Evolutionary conservation across 768 basidiomycete genomes (phyloP).

Genomic region (Nevesoporus exiguus): DNA sequence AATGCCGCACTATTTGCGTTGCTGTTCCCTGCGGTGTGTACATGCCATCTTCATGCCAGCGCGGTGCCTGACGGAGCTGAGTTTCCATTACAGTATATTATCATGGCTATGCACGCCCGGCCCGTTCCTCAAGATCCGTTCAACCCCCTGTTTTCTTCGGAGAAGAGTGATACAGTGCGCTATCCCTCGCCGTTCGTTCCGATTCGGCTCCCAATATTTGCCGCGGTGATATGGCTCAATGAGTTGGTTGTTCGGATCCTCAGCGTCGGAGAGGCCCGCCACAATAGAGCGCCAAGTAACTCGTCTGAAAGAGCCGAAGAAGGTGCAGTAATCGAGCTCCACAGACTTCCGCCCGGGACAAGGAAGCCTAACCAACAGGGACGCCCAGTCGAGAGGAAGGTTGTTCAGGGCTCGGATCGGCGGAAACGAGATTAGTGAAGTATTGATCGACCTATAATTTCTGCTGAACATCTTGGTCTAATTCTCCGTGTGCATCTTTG

Average conservation of each 20-base stretch:
- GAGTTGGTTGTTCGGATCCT: slow-evolving; percentile 62
- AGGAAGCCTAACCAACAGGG: slow-evolving; percentile 13
- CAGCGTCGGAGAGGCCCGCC: slow-evolving; percentile 42
- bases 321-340: slow-evolving; percentile 41
- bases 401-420: slow-evolving; percentile 34
- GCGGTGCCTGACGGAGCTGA: slow-evolving; percentile 3
- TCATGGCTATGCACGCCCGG: slow-evolving; percentile 76
- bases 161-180: slow-evolving; percentile 41
- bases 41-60: not conserved
- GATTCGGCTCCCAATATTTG: slow-evolving; percentile 76
- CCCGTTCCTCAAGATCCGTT: slow-evolving; percentile 78
- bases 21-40: slow-evolving; percentile 70
- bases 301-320: slow-evolving; percentile 60
- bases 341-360: slow-evolving; percentile 8
- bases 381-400: slow-evolving; percentile 13
- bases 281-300: slow-evolving; percentile 41
- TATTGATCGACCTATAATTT: slow-evolving; percentile 6
- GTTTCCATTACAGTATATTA: slow-evolving; percentile 60
- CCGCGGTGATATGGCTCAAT: slow-evolving; percentile 69
- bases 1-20: slow-evolving; percentile 84
- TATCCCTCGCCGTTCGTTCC: slow-evolving; percentile 80
- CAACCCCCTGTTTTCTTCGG: slow-evolving; percentile 44
- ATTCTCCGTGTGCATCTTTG: slow-evolving; percentile 14
- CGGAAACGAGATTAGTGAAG: slow-evolving; percentile 45
- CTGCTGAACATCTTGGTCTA: slow-evolving; percentile 8